These are phyloP conservation scores for Moesziomyces sp. DNA, from an alignment of 1,284 basidiomycete species.

Conservation along the genomic window DNA sequence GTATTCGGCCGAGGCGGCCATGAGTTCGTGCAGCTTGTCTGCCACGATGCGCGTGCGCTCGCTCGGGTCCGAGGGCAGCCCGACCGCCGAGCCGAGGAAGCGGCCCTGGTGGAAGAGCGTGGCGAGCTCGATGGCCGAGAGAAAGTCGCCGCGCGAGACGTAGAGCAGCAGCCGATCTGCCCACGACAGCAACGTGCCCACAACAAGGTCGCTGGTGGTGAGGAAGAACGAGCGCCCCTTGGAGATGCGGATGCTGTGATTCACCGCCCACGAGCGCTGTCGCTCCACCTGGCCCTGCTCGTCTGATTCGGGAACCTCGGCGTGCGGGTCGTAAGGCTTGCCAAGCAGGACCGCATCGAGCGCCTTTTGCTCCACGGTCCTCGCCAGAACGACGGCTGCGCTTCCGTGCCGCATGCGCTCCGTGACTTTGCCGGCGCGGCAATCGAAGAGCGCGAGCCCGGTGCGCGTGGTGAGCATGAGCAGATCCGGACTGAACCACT, in stretches of 20 bases:
- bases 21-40: slow-evolving; percentile 81
- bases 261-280: slow-evolving; percentile 33
- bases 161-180: slow-evolving; percentile 87
- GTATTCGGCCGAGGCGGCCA: slow-evolving; percentile 87
- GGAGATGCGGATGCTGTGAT: slow-evolving; percentile 78
- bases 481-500: slow-evolving; percentile 70
- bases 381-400: slow-evolving; percentile 66
- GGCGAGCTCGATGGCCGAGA: slow-evolving; percentile 87
- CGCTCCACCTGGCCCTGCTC: not conserved
- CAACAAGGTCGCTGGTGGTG: slow-evolving; percentile 74
- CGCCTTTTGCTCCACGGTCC: slow-evolving; percentile 40
- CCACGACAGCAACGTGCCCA: slow-evolving; percentile 92
- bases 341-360: slow-evolving; percentile 35
- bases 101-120: slow-evolving; percentile 84
- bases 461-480: slow-evolving; percentile 45
- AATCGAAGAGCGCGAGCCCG: slow-evolving; percentile 51
- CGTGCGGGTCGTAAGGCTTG: slow-evolving; percentile 23
- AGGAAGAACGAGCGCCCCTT: slow-evolving; percentile 91
- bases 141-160: slow-evolving; percentile 86
- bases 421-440: slow-evolving; percentile 47
- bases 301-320: slow-evolving; percentile 7
- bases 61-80: slow-evolving; percentile 78
- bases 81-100: slow-evolving; percentile 86
- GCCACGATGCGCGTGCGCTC: slow-evolving; percentile 78
- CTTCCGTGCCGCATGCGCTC: slow-evolving; percentile 58